Percentiles rank a stretch among this genome's conserved stretches.
Conservation (phyloP, 345 rosid species). For the Nasturtium officinale region DNA sequence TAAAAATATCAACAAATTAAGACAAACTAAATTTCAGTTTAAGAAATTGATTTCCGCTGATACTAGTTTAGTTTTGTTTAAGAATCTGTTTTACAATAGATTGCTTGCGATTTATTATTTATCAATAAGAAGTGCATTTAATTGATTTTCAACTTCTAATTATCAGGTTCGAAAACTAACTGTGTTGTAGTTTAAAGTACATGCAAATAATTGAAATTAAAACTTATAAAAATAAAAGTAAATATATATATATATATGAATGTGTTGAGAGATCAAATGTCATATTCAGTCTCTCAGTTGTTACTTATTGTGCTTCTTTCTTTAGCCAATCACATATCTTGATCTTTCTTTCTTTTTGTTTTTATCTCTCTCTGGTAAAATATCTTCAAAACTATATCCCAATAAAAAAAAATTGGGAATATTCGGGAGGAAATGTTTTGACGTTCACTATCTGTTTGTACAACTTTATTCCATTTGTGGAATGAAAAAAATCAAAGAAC, state of each 20-base stretch:
- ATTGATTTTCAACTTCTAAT: not conserved
- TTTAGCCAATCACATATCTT: constrained; percentile 18
- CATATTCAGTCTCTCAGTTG: not conserved
- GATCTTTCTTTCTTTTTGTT: not conserved
- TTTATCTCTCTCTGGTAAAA: not conserved
- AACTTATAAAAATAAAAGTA: not conserved
- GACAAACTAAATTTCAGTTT: no score
- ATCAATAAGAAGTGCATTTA: not conserved
- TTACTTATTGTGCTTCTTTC: constrained; percentile 24
- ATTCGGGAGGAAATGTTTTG: constrained; percentile 14
- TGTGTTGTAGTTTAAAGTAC: not conserved
- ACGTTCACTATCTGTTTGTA: not conserved
- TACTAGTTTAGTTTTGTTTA: not conserved
- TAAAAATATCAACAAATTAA: no score
- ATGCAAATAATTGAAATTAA: not conserved
- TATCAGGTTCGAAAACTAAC: not conserved
- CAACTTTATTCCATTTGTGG: not conserved
- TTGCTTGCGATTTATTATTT: not conserved
- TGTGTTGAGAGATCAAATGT: constrained; percentile 11
- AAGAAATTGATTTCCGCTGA: no score
- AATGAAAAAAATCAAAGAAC: constrained; percentile 8
- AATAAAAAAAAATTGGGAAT: not conserved
- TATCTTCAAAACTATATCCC: constrained; percentile 2
- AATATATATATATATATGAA: constrained; percentile 8
- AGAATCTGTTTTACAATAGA: not conserved